Evolutionary conservation across 1,139 yeast genomes (phyloP), one percentile per base, ranked within the genome.

Genomic region (Geotrichum aggregatum): DNA sequence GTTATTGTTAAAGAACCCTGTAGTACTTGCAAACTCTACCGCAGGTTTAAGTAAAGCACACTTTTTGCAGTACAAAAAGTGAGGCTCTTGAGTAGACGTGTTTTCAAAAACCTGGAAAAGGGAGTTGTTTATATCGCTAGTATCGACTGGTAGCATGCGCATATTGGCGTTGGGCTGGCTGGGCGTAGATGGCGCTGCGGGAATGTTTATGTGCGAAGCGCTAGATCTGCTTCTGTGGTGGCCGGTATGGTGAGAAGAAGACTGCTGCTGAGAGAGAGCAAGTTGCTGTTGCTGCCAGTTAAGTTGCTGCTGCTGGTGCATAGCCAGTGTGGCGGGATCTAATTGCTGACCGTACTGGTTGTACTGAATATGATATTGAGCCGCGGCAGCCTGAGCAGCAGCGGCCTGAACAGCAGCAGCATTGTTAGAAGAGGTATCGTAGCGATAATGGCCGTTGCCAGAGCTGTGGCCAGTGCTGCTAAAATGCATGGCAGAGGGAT

Each of bases 21-120:
- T 51, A 2, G 54, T 47, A 28, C 54, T 51, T 30, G 54, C 54
- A 43, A 51, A 51, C 18, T 51, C 54, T 3, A 51, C 54, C 2
- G 54, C 54, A 3, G 54, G 54, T 39, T 51, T 51, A 13, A 51
- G 50, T 16, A 51, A 41, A 2, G 54, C 54, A 30, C 54, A 51
- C 24, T 51, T 51, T 34, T 51, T 51, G 46, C 54, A 51, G 46
- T 51, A 47, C 34, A 51, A 42, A 22, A 51, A 34, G 26, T 51
- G 54, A 6, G 51, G 50, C 34, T 50, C 49, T 14, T 46, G 42
- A 10, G 44, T 38, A 7, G 53, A 47, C 8, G 49, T 45, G 43
- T 41, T 40, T 50, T 50, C 53, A 50, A 50, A 50, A 19, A 44
- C 43, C 44, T 51, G 51, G 34, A 47, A 51, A 8, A 51, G 42